Evolutionary conservation across 345 rosid genomes (phyloP).

Genomic region (Cardiospermum halicacabum): DNA sequence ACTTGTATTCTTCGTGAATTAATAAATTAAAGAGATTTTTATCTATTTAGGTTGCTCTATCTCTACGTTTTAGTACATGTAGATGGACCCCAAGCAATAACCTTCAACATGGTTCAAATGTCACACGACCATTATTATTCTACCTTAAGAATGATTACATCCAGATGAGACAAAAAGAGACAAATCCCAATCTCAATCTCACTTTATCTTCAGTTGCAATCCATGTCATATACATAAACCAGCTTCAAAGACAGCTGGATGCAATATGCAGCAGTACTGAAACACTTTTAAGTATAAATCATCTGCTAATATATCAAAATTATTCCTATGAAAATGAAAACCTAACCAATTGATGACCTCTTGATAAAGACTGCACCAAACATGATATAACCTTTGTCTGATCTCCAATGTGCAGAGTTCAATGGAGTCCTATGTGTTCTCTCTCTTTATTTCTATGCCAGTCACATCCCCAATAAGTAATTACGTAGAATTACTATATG

Average conservation of each 20-base stretch:
- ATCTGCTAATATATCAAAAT: not conserved
- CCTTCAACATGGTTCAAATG: conserved; percentile 13
- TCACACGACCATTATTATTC: conserved; percentile 12
- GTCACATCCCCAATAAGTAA: too few species aligned
- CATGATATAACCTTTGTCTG: too few species aligned
- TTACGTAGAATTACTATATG: too few species aligned
- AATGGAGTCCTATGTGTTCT: too few species aligned
- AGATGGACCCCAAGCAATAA: too few species aligned
- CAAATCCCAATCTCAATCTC: conserved; percentile 13
- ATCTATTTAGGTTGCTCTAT: not conserved
- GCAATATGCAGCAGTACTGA: not conserved
- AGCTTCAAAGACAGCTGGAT: not conserved
- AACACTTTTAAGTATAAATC: conserved; percentile 11
- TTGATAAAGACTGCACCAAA: too few species aligned
- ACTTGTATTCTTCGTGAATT: not conserved
- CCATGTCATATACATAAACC: not conserved
- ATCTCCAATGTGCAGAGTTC: too few species aligned
- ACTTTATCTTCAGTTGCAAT: conserved; percentile 26
- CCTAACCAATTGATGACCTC: too few species aligned
- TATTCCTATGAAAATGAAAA: too few species aligned
- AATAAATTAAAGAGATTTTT: not conserved
- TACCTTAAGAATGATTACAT: not conserved
- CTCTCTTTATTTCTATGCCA: too few species aligned
- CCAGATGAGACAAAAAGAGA: not conserved
- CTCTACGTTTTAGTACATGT: not conserved